Base-by-base conservation (phyloP, 2,329 filamentous ascomycete species). In the Cercospora brassicicola region DNA sequence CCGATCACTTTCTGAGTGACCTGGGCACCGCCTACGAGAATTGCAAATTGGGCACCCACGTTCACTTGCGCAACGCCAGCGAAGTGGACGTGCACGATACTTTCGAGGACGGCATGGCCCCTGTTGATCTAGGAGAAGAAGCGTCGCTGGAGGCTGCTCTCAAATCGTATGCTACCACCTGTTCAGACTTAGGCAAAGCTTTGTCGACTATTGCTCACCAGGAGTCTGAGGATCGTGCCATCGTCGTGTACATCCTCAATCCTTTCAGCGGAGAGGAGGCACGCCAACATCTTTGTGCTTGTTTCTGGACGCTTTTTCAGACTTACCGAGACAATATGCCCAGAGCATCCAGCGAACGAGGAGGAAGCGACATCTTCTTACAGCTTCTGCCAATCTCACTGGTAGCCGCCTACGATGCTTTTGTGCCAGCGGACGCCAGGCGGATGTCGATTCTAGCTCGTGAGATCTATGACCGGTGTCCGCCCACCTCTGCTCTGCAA, bases 191-290 rank as follows among this genome's bases (percentile, higher is more conserved):
- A 3, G 77, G 76, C 31, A 69, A 65, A 30, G 72, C 73, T n/a
- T 69, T 78, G 13, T 69, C 75, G 5, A 67, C 60, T 7, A 69
- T 74, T 20, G 66, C 62, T 53, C 61, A 64, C 53, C 69, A 69
- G 33, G 72, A 76, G 11, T n/a, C 59, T 7, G 76, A 76, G 90
- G 72, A 86, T 75, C 42, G 79, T 77, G 80, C 81, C 1, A 79
- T 93, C 67, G 90, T 95, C 15, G 83, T 95, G 15, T 94, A 92
- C 76, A 89, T 93, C 73, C 82, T 94, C 42, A 92, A 94, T 78
- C 87, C 88, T 0, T 88, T 90, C 2, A 62, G 65, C 81, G 65
- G 62, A 62, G 31, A 28, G 11, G 8, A 61, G 55, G 68, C 68
- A 9, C 36, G 39, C 23, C 92, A 75, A 84, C 89, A 93, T 69